These are phyloP conservation scores for Colletotrichum sp. DNA, from an alignment of 2,329 filamentous ascomycete genomes.

Conservation along the genomic window DNA sequence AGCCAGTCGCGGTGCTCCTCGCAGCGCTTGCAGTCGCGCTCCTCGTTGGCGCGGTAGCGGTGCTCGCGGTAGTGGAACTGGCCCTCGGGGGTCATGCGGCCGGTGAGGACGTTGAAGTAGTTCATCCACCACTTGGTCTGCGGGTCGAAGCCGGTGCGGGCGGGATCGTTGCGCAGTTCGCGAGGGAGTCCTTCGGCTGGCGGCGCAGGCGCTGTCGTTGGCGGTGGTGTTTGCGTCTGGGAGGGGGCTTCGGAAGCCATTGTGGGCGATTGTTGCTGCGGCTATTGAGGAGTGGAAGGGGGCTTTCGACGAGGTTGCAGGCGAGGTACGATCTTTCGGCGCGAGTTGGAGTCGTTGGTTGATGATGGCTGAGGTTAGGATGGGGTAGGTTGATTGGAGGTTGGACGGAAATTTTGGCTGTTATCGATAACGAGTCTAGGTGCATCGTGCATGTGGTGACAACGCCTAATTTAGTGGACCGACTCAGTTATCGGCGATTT, in stretches of 20 bases:
- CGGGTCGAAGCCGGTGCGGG: slow-evolving; percentile 68
- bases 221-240: slow-evolving; percentile 5
- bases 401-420: slow-evolving; percentile 14
- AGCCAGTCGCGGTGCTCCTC: slow-evolving; percentile 85
- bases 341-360: not conserved
- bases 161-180: slow-evolving; percentile 62
- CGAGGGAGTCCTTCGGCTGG: slow-evolving; percentile 22
- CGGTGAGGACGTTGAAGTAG: slow-evolving; percentile 83
- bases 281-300: not conserved
- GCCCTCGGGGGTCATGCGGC: slow-evolving; percentile 72
- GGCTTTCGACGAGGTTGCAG: not conserved
- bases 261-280: not conserved
- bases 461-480: not conserved
- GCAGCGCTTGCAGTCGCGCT: slow-evolving; percentile 79
- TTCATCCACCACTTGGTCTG: slow-evolving; percentile 74
- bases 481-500: not conserved
- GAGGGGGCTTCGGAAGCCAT: slow-evolving; percentile 2
- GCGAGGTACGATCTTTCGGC: not conserved
- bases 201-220: not conserved
- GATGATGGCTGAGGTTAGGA: not conserved
- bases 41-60: slow-evolving; percentile 77
- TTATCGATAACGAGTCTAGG: slow-evolving; percentile 14
- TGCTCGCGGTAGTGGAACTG: slow-evolving; percentile 78
- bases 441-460: not conserved
- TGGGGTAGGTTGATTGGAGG: not conserved